A percentile compares a stretch with the other conserved stretches of the same genome.
Conservation (phyloP, 2,329 filamentous ascomycete species). For the Stemphylium beticola region DNA sequence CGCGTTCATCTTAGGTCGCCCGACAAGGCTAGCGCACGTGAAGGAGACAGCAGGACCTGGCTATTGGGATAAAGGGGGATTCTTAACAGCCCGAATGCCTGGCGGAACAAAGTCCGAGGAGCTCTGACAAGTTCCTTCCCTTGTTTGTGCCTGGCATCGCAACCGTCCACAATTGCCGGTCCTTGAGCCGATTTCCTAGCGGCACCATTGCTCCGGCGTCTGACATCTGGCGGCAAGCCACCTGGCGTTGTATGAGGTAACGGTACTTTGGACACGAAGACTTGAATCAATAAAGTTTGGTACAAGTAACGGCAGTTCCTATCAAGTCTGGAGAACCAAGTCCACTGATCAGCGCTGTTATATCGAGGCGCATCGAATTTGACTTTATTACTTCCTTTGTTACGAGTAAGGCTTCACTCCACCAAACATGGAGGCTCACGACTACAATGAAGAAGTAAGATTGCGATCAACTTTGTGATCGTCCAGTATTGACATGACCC, state of each 20-base stretch:
- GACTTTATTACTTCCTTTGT: neutral
- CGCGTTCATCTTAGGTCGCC: neutral
- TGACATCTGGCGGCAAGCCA: neutral
- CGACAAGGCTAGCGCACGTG: neutral
- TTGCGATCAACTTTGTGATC: no score
- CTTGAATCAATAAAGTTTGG: neutral
- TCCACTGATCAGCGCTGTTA: neutral
- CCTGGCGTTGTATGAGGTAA: neutral
- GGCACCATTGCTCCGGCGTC: neutral
- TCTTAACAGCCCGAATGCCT: no score
- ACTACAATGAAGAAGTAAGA: slow-evolving; percentile 18
- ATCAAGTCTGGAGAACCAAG: neutral
- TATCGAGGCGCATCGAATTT: neutral
- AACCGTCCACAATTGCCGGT: slow-evolving; percentile 2
- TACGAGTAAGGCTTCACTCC: neutral
- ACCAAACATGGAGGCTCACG: slow-evolving; percentile 14
- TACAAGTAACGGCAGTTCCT: neutral
- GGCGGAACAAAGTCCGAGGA: neutral
- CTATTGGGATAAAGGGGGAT: neutral
- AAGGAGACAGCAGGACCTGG: neutral
- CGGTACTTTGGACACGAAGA: neutral
- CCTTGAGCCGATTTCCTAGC: neutral
- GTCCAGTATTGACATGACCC: neutral
- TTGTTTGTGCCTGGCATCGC: neutral
- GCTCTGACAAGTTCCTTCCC: neutral